Evolutionary conservation across 805 yeast genomes (phyloP).

Genomic region (Wickerhamiella allomyrinae): DNA sequence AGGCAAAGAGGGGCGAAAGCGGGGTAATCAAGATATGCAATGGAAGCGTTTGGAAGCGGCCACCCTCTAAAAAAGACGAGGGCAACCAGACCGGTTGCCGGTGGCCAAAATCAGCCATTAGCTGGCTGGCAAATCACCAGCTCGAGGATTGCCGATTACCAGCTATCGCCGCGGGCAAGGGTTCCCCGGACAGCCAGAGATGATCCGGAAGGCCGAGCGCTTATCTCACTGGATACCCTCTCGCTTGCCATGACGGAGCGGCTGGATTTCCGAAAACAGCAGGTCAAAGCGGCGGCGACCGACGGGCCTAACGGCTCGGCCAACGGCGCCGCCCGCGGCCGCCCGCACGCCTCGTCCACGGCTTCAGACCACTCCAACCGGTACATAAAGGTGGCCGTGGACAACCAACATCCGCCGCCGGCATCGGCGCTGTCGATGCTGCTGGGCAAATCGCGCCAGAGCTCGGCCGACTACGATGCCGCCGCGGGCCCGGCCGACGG

Average conservation of each 20-base stretch:
- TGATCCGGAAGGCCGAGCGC: neutral
- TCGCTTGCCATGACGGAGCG: neutral
- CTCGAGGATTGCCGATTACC: too few species aligned
- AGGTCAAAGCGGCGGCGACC: neutral
- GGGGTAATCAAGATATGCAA: too few species aligned
- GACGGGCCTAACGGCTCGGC: neutral
- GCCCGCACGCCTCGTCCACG: neutral
- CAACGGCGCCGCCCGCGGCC: neutral
- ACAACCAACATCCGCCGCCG: conserved; percentile 2
- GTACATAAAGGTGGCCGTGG: conserved; percentile 3
- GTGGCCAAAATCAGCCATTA: too few species aligned
- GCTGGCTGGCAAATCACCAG: too few species aligned
- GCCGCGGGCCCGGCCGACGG: neutral
- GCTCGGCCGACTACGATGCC: neutral
- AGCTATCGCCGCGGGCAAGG: neutral
- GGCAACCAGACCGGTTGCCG: too few species aligned
- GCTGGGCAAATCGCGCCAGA: conserved; percentile 7
- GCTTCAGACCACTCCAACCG: neutral
- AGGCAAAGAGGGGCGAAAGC: too few species aligned
- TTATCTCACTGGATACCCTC: neutral
- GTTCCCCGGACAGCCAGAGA: neutral
- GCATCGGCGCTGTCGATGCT: conserved; percentile 16
- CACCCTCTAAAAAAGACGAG: too few species aligned
- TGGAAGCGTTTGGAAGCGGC: too few species aligned
- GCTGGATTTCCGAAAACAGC: neutral